Percentiles rank a stretch among this genome's conserved stretches.
These are phyloP conservation scores for Babesia ovis DNA, from an alignment of 169 alveolate species.

Conservation along the genomic window DNA sequence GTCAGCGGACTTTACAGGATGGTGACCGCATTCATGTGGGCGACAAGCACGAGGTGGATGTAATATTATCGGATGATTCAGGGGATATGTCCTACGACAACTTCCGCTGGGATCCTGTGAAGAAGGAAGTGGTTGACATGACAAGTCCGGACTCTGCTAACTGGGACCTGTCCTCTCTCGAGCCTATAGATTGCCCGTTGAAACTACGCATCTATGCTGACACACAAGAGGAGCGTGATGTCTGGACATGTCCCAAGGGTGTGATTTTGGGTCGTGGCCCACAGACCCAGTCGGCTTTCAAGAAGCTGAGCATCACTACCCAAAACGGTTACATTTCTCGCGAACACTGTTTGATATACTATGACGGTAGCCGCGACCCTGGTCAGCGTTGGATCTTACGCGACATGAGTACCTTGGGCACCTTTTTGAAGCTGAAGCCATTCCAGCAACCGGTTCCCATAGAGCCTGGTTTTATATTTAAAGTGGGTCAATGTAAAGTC, in stretches of 20 bases:
- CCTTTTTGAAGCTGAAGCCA: conserved; percentile 84
- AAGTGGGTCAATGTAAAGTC: conserved; percentile 88
- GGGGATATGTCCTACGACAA: conserved; percentile 70
- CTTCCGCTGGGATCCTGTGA: conserved; percentile 70
- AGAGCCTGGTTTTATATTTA: conserved; percentile 78
- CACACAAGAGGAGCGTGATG: conserved; percentile 62
- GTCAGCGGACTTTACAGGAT: conserved; percentile 68
- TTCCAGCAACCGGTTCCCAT: conserved; percentile 80
- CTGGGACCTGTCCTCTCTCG: conserved; percentile 14
- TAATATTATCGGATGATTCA: conserved; percentile 51
- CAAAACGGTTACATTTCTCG: conserved; percentile 88
- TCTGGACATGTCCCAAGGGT: conserved; percentile 81
- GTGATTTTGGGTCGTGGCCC: conserved; percentile 86
- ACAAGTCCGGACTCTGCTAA: not conserved
- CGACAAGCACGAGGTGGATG: conserved; percentile 81
- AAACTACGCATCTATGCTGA: conserved; percentile 58
- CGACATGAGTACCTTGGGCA: conserved; percentile 87
- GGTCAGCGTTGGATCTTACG: conserved; percentile 83
- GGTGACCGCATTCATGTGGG: conserved; percentile 85
- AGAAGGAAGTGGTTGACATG: conserved; percentile 18
- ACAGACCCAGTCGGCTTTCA: conserved; percentile 73
- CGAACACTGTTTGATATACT: conserved; percentile 86
- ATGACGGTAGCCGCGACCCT: conserved; percentile 79
- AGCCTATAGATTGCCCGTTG: conserved; percentile 54
- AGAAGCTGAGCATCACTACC: conserved; percentile 78